phyloP scores from a whole-genome alignment of 1,284 basidiomycete species.

The Earliella scabrosa region DNA sequence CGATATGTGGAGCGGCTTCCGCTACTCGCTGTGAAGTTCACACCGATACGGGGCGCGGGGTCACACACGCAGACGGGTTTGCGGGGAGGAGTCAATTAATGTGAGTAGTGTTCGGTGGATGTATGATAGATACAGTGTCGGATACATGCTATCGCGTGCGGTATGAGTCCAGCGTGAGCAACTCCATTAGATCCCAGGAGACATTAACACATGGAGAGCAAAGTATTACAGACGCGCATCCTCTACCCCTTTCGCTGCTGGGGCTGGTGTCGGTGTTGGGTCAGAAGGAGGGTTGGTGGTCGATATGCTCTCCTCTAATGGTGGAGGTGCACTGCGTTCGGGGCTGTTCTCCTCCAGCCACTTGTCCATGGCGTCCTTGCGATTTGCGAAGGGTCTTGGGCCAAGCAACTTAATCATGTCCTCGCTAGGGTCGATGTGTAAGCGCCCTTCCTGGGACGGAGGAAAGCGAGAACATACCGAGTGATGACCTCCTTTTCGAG shows the following conservation, averaged over 20 bases:
- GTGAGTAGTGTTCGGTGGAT: constrained; percentile 27
- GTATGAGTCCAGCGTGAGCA: constrained; percentile 22
- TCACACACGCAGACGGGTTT: neutral
- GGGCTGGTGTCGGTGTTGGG: constrained; percentile 40
- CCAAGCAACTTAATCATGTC: constrained; percentile 90
- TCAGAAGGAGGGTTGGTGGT: constrained; percentile 26
- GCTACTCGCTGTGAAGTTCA: constrained; percentile 43
- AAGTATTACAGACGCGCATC: constrained; percentile 24
- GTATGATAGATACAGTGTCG: constrained; percentile 29
- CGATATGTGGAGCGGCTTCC: constrained; percentile 53
- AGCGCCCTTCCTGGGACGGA: constrained; percentile 1
- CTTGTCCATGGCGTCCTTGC: constrained; percentile 91
- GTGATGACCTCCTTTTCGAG: constrained; percentile 96
- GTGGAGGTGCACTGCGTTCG: constrained; percentile 59
- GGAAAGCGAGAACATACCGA: constrained; percentile 52
- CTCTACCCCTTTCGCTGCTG: constrained; percentile 49
- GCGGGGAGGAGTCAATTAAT: constrained; percentile 10
- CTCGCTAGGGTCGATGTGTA: constrained; percentile 51
- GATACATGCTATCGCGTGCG: constrained; percentile 25
- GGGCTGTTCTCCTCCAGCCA: constrained; percentile 82
- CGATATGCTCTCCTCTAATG: constrained; percentile 52
- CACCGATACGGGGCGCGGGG: too few species aligned
- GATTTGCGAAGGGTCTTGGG: constrained; percentile 79
- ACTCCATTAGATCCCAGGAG: constrained; percentile 21
- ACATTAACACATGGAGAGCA: constrained; percentile 12